phyloP scores from a whole-genome alignment of 257 asterid genomes.

The Fraxinus pennsylvanica region DNA sequence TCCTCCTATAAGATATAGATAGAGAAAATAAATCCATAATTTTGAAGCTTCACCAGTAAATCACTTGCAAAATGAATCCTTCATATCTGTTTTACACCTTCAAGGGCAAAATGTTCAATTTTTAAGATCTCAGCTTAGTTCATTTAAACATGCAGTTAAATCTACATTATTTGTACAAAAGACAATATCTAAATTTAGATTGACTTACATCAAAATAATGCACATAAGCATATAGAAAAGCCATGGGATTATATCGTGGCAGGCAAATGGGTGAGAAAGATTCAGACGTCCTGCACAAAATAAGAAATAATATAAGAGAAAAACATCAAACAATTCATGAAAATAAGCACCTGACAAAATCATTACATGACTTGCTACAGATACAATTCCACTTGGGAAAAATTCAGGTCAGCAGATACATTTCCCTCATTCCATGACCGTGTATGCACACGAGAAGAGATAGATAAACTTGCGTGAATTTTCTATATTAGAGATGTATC shows the following conservation, averaged over 20 bases:
- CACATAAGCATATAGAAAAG: constrained; percentile 93
- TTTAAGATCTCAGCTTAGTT: neutral
- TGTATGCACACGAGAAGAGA: neutral
- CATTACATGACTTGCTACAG: neutral
- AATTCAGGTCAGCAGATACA: neutral
- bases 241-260: constrained; percentile 95
- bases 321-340: constrained; percentile 16
- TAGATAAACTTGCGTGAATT: neutral
- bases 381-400: neutral
- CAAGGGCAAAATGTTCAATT: neutral
- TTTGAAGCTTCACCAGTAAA: neutral
- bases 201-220: constrained; percentile 94
- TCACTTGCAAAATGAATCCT: neutral
- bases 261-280: constrained; percentile 98
- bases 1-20: neutral
- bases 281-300: constrained; percentile 87
- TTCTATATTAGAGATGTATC: neutral
- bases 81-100: neutral
- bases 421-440: neutral
- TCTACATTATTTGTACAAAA: neutral
- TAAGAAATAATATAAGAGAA: constrained; percentile 25
- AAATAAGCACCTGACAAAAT: neutral
- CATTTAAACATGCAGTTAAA: neutral
- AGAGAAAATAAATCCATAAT: neutral
- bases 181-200: constrained; percentile 15